These are phyloP conservation scores for Sphagnum contortum DNA, from an alignment of 225 moss, liverwort and hornwort genomes.

Conservation along the genomic window DNA sequence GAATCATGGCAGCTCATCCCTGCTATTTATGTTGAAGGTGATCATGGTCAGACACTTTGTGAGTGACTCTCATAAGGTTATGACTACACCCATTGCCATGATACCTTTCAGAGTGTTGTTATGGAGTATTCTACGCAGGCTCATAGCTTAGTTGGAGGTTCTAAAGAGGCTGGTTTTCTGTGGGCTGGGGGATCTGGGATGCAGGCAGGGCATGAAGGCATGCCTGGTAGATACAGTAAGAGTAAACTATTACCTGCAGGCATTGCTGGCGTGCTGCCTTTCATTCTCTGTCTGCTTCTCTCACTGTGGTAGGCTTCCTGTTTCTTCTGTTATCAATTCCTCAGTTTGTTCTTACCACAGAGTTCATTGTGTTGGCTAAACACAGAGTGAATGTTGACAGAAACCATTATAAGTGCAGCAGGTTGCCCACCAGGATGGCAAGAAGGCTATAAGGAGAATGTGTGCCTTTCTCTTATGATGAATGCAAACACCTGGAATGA, in stretches of 20 bases:
- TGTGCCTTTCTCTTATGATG: constrained; percentile 58
- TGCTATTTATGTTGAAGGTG: too few relatives aligned
- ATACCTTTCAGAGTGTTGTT: too few relatives aligned
- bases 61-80: too few relatives aligned
- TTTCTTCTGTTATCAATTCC: not conserved
- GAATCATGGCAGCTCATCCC: too few relatives aligned
- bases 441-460: constrained; percentile 60
- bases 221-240: constrained; percentile 88
- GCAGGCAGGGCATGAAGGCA: constrained; percentile 99
- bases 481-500: constrained; percentile 54
- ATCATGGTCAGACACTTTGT: too few relatives aligned
- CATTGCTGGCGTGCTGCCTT: constrained; percentile 67
- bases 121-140: too few relatives aligned
- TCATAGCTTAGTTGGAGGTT: too few relatives aligned
- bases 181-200: not conserved
- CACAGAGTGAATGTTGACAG: constrained; percentile 18
- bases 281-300: constrained; percentile 40
- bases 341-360: too few relatives aligned
- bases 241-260: constrained; percentile 69
- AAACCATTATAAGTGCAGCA: constrained; percentile 4
- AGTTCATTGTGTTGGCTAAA: too few relatives aligned
- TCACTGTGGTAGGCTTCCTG: constrained; percentile 52
- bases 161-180: too few relatives aligned
- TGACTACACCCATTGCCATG: too few relatives aligned
- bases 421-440: constrained; percentile 82